Evolutionary conservation across 352 stramenopile genomes (phyloP), one percentile per base, ranked within the genome.

Genomic region (Phytophthora fragariaefolia): DNA sequence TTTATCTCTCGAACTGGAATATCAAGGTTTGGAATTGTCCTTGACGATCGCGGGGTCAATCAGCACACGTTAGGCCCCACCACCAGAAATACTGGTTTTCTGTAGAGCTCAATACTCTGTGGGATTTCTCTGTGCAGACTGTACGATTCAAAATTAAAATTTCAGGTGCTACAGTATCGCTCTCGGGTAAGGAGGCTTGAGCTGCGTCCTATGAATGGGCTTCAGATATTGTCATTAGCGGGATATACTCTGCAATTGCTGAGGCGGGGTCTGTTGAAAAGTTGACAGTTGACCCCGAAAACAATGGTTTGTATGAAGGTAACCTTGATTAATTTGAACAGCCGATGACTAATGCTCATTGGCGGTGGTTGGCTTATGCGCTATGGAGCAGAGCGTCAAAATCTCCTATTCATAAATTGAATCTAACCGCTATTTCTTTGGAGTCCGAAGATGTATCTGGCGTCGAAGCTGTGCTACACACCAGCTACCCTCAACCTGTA

Each of bases 311-410:
- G 15, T 9, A 38, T 22, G 36, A 43, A 43, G 15, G 12, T 18
- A 17, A 43, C 10, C 36, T 13, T 18, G 36, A 43, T 9, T 3
- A 9, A 6, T 43, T 43, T 43, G 36, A 43, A 43, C 15, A 17
- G 13, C 15, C 36, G 36, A 43, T 66, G 18, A 66, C 51, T 47
- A 36, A 52, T 43, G 51, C 32, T 22, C 58, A 51, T 1, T 66
- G 58, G 58, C 28, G 58, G 4, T 66, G 58, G 58, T 7, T 66
- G 6, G 58, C 58, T 18, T 66, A 48, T 36, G 49, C 58, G 17
- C 34, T 66, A 23, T 66, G 58, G 58, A 46, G 58, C 9, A 51
- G 48, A 46, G 28, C 48, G 18, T 53, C 48, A 34, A 58, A 53
- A 5, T 24, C 36, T 0, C 52, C 48, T 7, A 38, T 66, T 59